phyloP scores from a whole-genome alignment of 2,329 filamentous ascomycete species.

The Apiospora rasikravindrae region DNA sequence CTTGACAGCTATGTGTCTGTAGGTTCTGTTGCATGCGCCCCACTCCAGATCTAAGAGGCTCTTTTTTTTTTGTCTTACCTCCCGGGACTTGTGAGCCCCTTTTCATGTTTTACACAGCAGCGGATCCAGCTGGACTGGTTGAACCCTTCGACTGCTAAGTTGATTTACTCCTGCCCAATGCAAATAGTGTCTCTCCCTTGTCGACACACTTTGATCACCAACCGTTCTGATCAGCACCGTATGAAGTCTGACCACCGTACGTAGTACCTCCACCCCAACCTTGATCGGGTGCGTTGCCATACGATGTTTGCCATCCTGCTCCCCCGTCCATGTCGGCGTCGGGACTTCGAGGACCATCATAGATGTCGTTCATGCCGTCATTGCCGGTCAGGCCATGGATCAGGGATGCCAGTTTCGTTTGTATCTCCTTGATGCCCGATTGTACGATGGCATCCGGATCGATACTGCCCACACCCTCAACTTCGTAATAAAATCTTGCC shows the following conservation, averaged over 20 bases:
- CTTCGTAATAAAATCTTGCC: constrained; percentile 87
- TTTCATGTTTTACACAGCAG: constrained; percentile 6
- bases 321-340: constrained; percentile 65
- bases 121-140: background rate
- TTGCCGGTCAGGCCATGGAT: constrained; percentile 65
- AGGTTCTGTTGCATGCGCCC: background rate
- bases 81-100: background rate
- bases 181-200: background rate
- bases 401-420: constrained; percentile 85
- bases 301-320: constrained; percentile 66
- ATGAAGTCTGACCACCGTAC: constrained; percentile 50
- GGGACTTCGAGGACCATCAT: constrained; percentile 70
- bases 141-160: background rate
- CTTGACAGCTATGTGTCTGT: background rate
- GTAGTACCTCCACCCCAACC: constrained; percentile 65
- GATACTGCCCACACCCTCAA: constrained; percentile 86
- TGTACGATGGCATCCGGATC: constrained; percentile 90
- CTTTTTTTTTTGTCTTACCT: background rate
- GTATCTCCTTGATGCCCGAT: constrained; percentile 85
- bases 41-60: background rate
- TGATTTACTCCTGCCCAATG: background rate
- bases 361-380: constrained; percentile 63
- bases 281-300: constrained; percentile 70
- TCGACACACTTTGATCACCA: background rate
- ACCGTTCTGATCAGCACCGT: constrained; percentile 51